Conservation (phyloP, 176 grass and related monocot genomes). For the Oryza officinalis region DNA sequence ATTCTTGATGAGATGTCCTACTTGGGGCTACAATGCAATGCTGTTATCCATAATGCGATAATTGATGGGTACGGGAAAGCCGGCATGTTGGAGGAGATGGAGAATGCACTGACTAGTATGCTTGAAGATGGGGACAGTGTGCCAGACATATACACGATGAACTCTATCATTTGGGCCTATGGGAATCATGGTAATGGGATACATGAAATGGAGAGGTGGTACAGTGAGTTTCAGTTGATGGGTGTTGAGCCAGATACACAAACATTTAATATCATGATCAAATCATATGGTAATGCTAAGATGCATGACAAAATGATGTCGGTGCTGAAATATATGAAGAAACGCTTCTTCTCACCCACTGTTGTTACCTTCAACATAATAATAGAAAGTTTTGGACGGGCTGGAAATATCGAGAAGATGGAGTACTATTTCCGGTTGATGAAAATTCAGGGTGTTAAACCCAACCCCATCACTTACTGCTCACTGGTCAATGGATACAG, state of each 20-base stretch:
- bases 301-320: slow-evolving; percentile 66
- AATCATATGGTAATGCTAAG: slow-evolving; percentile 67
- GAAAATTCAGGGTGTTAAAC: slow-evolving; percentile 85
- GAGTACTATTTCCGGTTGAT: slow-evolving; percentile 85
- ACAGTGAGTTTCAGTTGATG: slow-evolving; percentile 79
- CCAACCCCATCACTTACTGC: slow-evolving; percentile 81
- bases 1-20: slow-evolving; percentile 81
- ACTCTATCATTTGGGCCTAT: slow-evolving; percentile 80
- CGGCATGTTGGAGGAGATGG: slow-evolving; percentile 67
- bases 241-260: slow-evolving; percentile 65
- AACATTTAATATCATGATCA: slow-evolving; percentile 87
- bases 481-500: slow-evolving; percentile 73
- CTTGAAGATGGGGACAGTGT: slow-evolving; percentile 58
- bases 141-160: slow-evolving; percentile 88
- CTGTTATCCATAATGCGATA: slow-evolving; percentile 80
- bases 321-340: slow-evolving; percentile 77
- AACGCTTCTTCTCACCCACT: slow-evolving; percentile 56
- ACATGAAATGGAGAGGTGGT: slow-evolving; percentile 80
- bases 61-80: slow-evolving; percentile 81
- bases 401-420: slow-evolving; percentile 80
- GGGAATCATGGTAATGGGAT: slow-evolving; percentile 57
- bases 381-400: slow-evolving; percentile 74
- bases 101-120: slow-evolving; percentile 57
- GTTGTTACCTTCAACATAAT: slow-evolving; percentile 71
- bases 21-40: slow-evolving; percentile 59